Base-by-base conservation (phyloP, 2,329 filamentous ascomycete species). In the Penicillium sp. region DNA sequence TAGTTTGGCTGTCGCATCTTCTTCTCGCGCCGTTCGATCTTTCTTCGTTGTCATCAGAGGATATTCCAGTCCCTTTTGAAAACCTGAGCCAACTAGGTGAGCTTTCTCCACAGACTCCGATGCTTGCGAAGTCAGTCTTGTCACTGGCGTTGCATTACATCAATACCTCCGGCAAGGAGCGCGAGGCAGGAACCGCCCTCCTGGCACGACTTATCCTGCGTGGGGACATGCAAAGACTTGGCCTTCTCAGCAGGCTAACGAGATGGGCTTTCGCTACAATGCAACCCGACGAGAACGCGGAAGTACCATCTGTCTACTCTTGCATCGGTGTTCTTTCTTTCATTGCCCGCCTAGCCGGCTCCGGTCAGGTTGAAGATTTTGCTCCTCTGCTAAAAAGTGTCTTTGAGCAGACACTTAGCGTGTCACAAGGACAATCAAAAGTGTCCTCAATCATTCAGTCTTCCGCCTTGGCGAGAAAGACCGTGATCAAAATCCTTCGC, bases 11-110 rank as follows among this genome's bases (percentile, higher is more conserved):
- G 28, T 89, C 88, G 0, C 88, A 94, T 71, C 76, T 94, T 15
- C 78, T 93, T 52, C 80, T 93, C 29, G 90, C 90, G 1, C 94
- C 94, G 0, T 99, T 99, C 72, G 92, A 96, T 64, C 77, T 99
- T 47, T 82, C 86, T 2, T 91, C 89, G 2, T 92, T 99, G 55
- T 96, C 92, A 1, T 76, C 75, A 12, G 67, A 70, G 29, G 62
- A 67, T 47, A 67, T 73, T 4, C 66, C 68, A 1, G 59, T 73
- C 1, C 72, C 72, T 2, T 64, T 71, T 45, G 61, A 69, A 13
- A 70, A 70, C 47, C 38, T 69, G 18, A 45, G 56, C 13, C 54
- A 65, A 4, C 29, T 73, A 13, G 50, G 54, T 16, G 64, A 70
- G 8, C 81, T 88, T 71, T 82, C 86, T 0, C 61, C 69, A 1